phyloP scores from a whole-genome alignment of 2,329 filamentous ascomycete genomes.

The Aureobasidium namibiae region DNA sequence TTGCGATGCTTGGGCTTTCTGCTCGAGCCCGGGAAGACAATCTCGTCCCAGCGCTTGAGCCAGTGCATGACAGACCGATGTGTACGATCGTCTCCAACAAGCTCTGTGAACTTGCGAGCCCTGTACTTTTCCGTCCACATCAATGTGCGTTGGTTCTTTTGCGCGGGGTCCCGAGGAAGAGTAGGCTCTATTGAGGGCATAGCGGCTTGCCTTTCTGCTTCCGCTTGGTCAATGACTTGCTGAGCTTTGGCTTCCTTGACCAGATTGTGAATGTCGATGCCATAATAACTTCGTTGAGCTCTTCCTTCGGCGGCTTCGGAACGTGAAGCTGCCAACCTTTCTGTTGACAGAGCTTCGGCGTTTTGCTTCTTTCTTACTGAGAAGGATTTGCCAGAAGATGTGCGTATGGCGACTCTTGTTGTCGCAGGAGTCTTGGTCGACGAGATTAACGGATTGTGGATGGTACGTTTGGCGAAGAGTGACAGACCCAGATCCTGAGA shows the following conservation, averaged over 20 bases:
- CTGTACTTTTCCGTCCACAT: constrained; percentile 98
- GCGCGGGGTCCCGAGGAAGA: neutral
- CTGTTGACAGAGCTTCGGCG: constrained; percentile 47
- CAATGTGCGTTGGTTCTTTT: constrained; percentile 36
- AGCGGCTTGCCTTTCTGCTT: constrained; percentile 10
- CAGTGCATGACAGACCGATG: constrained; percentile 84
- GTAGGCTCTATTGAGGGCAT: constrained; percentile 35
- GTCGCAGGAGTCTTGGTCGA: neutral
- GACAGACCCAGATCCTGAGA: neutral
- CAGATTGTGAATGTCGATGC: constrained; percentile 80
- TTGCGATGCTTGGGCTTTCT: constrained; percentile 47
- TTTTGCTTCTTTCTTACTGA: constrained; percentile 49
- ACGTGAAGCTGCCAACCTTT: constrained; percentile 58
- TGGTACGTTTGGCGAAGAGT: constrained; percentile 2
- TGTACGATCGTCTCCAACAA: constrained; percentile 90
- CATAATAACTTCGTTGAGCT: constrained; percentile 74
- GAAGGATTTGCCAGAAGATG: constrained; percentile 50
- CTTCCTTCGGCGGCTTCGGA: constrained; percentile 57
- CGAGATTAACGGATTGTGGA: constrained; percentile 1
- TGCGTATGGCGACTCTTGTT: constrained; percentile 24
- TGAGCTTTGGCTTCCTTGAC: constrained; percentile 63
- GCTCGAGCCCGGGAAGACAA: constrained; percentile 75
- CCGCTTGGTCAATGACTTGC: constrained; percentile 30
- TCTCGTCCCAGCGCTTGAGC: constrained; percentile 87
- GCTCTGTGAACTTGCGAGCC: constrained; percentile 80